phyloP scores from a whole-genome alignment of 2,329 filamentous ascomycete species.

The Cytospora schulzeri region DNA sequence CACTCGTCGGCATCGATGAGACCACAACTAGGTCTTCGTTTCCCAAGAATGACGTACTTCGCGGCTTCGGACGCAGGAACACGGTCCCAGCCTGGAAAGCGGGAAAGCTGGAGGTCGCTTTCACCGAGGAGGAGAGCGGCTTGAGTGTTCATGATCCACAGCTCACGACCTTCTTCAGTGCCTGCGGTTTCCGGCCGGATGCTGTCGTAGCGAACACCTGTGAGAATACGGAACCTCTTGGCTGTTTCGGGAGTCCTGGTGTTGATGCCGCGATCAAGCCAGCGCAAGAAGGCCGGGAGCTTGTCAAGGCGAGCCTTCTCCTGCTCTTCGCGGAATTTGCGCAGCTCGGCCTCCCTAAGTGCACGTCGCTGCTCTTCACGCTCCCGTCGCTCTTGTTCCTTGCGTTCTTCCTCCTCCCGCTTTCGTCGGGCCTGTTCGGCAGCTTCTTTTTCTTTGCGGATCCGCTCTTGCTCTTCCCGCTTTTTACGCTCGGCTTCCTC shows the following conservation, averaged over 20 bases:
- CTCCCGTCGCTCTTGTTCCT: constrained; percentile 52
- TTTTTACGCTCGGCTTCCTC: constrained; percentile 41
- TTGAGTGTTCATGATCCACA: constrained; percentile 67
- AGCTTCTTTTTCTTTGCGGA: constrained; percentile 49
- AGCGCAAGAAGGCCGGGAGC: constrained; percentile 61
- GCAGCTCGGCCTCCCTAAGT: constrained; percentile 54
- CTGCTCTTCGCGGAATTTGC: constrained; percentile 55
- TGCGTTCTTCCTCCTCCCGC: constrained; percentile 55
- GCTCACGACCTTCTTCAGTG: constrained; percentile 60
- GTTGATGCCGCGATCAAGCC: constrained; percentile 57
- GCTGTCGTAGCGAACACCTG: constrained; percentile 66
- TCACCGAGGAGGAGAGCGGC: constrained; percentile 65
- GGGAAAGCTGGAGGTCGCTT: constrained; percentile 61
- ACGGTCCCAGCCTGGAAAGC: constrained; percentile 63
- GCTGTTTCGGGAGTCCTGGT: constrained; percentile 55
- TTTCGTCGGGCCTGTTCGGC: constrained; percentile 52
- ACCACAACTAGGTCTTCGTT: constrained; percentile 59
- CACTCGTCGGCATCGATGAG: constrained; percentile 53
- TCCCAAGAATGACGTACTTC: constrained; percentile 62
- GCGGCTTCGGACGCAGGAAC: constrained; percentile 55
- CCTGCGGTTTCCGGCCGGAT: constrained; percentile 57
- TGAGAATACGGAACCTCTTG: constrained; percentile 57
- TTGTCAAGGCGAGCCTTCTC: constrained; percentile 58
- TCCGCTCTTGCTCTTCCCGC: constrained; percentile 50
- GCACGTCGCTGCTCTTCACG: constrained; percentile 47